Evolutionary conservation across 805 yeast species (phyloP), one percentile per base, ranked within the genome.

Genomic region (Phaffomyces thermotolerans): DNA sequence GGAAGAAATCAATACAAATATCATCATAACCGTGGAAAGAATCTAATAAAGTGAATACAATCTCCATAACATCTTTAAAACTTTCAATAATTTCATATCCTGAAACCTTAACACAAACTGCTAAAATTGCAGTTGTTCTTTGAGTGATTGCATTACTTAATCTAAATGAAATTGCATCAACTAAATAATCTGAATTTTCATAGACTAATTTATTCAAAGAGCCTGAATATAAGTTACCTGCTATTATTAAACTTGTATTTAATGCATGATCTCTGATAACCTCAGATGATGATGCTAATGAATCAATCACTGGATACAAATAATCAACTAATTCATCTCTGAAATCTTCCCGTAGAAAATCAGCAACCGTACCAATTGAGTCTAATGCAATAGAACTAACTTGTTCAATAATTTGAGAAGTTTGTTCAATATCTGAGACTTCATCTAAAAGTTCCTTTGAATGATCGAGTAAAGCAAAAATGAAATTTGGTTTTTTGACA

Each of bases 21-120:
- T 71, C 67, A 2, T 79, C 66, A 59, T 91, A 91, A 0, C 91
- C 95, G 63, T 90, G 96, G 56, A 83, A 91, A 42, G 79, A 69
- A 63, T 91, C 98, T 40, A 91, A 68, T 31, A 90, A 65, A 17
- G 81, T 76, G 59, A 91, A 88, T 49, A 88, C 72, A 4, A 89
- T 78, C 39, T 79, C 75, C 17, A 91, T 66, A 1, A 91, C 70
- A 59, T 91, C 98, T 40, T 71, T 76, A 41, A 91, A 69, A 46
- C 79, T 86, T 29, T 72, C 69, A 13, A 88, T 65, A 22, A 88
- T 66, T 27, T 74, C 67, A 9, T 73, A 66, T 0, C 96, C 96
- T 0, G 90, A 81, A 23, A 89, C 68, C 50, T 73, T 76, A 25
- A 87, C 70, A 37, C 91, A 64, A 4, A 87, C 81, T 37, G 83